Evolutionary conservation across 106 monocot species (phyloP).

Genomic region (Platanthera zijinensis): DNA sequence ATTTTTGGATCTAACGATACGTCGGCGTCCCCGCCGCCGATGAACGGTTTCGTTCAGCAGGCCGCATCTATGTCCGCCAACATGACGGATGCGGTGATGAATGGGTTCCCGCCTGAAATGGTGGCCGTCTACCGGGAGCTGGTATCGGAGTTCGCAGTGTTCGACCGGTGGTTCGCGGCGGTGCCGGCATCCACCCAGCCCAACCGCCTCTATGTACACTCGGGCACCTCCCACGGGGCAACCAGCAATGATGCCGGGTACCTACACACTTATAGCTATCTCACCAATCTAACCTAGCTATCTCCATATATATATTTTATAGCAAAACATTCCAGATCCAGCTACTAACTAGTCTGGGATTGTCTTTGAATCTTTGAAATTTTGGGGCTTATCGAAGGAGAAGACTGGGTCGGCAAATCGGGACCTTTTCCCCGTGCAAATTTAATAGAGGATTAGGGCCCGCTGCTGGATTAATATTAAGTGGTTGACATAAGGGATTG

Average conservation of each 20-base stretch:
- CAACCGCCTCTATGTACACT: conserved; percentile 74
- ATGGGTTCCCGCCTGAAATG: conserved; percentile 75
- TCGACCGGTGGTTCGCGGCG: conserved; percentile 81
- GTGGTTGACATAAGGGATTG: too few relatives aligned
- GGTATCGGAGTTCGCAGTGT: conserved; percentile 68
- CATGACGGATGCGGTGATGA: conserved; percentile 53
- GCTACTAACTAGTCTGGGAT: too few relatives aligned
- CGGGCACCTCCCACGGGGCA: conserved; percentile 73
- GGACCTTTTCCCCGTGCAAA: too few relatives aligned
- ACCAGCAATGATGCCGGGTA: conserved; percentile 49
- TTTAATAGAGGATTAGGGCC: too few relatives aligned
- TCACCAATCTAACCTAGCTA: too few relatives aligned
- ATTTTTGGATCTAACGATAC: conserved; percentile 27
- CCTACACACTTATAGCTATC: too few relatives aligned
- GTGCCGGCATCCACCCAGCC: conserved; percentile 81
- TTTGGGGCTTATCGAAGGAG: too few relatives aligned
- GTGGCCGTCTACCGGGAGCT: conserved; percentile 64
- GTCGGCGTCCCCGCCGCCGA: conserved; percentile 22
- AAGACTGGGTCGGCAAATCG: too few relatives aligned
- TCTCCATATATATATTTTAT: too few relatives aligned
- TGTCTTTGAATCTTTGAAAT: too few relatives aligned
- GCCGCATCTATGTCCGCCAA: conserved; percentile 13
- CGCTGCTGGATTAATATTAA: too few relatives aligned
- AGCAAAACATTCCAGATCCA: too few relatives aligned
- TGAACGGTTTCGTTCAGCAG: conserved; percentile 63